Evolutionary conservation across 2,329 filamentous ascomycete species (phyloP).

Genomic region (Fusarium sp.): DNA sequence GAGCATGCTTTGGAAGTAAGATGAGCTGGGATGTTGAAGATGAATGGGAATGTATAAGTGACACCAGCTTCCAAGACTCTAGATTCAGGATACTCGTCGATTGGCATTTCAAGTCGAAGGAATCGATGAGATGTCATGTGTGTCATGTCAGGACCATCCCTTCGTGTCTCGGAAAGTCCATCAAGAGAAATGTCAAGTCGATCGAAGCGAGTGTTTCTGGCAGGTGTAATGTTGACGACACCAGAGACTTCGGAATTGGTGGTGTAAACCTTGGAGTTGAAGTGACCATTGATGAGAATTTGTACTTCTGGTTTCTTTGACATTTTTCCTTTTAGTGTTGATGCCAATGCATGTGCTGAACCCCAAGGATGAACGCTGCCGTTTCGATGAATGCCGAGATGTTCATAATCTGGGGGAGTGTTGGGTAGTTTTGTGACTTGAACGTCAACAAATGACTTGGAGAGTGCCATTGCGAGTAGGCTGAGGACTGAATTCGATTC

Average conservation of each 20-base stretch:
- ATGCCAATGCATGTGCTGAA: slow-evolving; percentile 14
- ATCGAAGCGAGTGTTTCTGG: slow-evolving; percentile 30
- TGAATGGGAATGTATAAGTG: slow-evolving; percentile 40
- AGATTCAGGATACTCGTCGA: slow-evolving; percentile 32
- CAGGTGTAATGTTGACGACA: slow-evolving; percentile 30
- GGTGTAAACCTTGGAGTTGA: slow-evolving; percentile 44
- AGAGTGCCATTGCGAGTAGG: slow-evolving; percentile 16
- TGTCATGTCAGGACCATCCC: slow-evolving; percentile 37
- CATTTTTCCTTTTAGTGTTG: slow-evolving; percentile 17
- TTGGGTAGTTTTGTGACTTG: slow-evolving; percentile 27
- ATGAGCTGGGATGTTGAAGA: slow-evolving; percentile 42
- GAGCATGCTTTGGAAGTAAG: slow-evolving; percentile 35
- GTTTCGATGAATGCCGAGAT: slow-evolving; percentile 26
- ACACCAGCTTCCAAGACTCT: slow-evolving; percentile 28
- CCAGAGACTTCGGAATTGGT: slow-evolving; percentile 43
- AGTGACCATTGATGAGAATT: slow-evolving; percentile 39
- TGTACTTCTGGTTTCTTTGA: slow-evolving; percentile 22
- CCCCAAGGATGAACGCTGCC: slow-evolving; percentile 29
- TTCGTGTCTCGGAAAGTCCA: slow-evolving; percentile 35
- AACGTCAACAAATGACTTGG: slow-evolving; percentile 26
- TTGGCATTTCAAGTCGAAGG: slow-evolving; percentile 41
- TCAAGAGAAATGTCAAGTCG: slow-evolving; percentile 34
- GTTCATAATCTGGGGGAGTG: slow-evolving; percentile 33
- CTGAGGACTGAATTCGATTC: not conserved
- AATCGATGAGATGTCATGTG: slow-evolving; percentile 41